Evolutionary conservation across 352 stramenopile genomes (phyloP), one percentile per base, ranked within the genome.

Genomic region (Pelagophyceae sp.): DNA sequence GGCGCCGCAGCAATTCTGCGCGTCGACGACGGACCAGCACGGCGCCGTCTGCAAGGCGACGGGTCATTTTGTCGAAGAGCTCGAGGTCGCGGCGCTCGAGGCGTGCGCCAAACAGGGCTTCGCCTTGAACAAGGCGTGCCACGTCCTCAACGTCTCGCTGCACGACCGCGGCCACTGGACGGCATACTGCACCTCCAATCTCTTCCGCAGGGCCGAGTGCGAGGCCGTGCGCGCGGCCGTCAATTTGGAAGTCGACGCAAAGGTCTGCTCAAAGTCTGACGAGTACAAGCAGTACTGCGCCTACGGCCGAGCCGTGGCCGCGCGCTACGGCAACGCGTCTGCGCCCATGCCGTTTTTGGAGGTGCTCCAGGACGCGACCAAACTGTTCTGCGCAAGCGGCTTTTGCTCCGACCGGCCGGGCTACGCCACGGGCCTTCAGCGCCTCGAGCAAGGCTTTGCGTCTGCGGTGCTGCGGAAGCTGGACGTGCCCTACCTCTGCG

Each of bases 161-260:
- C 61, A 71, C 61, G 61, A 71, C 33, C 61, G 61, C 61, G 61
- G 61, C 29, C 33, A 71, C 61, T 71, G 33, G 31, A 19, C 29
- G 31, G 11, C 1, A 1, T 71, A 40, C 61, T 71, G 61, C 61
- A 25, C 29, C 61, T 40, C 3, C 29, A 6, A 15, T 2, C 54
- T 63, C 11, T 27, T 31, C 54, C 2, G 6, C 54, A n/a, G n/a
- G n/a, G 11, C 29, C 15, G 54, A 63, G 54, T 63, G 54, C 54
- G 25, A 20, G 54, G 54, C 54, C 54, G 15, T 63, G 15, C 20
- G 29, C 2, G 31, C 3, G 11, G 61, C 2, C 6, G 29, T 71
- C 61, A 38, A 45, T 11, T 11, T 27, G n/a, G 2, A 15, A 27
- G 2, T 38, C 3, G 33, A 71, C 61, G 29, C 6, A 31, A 71